Evolutionary conservation across 192 early-diverging fungal species (phyloP).

Genomic region (Gonapodya prolifera): DNA sequence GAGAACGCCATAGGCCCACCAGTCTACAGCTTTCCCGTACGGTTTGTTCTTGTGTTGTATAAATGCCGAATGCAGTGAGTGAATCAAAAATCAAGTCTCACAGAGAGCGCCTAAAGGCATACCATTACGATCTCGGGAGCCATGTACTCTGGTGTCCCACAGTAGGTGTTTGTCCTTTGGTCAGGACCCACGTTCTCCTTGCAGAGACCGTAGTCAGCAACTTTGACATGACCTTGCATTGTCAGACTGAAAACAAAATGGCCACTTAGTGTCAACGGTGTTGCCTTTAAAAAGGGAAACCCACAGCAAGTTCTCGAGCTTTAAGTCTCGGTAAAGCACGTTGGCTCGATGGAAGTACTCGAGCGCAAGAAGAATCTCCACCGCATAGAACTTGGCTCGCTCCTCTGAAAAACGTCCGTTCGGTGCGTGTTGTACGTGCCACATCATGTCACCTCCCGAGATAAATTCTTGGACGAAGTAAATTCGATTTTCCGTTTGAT

Average conservation of each 20-base stretch:
- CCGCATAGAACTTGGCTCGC: slow-evolving; percentile 91
- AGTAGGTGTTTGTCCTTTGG: slow-evolving; percentile 83
- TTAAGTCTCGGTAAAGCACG: slow-evolving; percentile 90
- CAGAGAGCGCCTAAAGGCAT: neutral
- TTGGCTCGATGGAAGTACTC: slow-evolving; percentile 93
- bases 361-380: slow-evolving; percentile 84
- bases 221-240: slow-evolving; percentile 89
- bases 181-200: slow-evolving; percentile 91
- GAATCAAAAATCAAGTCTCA: neutral
- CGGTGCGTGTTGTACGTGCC: slow-evolving; percentile 87
- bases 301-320: slow-evolving; percentile 43
- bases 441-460: slow-evolving; percentile 94
- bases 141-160: slow-evolving; percentile 99
- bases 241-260: slow-evolving; percentile 73
- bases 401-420: slow-evolving; percentile 81
- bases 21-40: slow-evolving; percentile 93
- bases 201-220: slow-evolving; percentile 97
- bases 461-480: slow-evolving; percentile 99
- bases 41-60: slow-evolving; percentile 61
- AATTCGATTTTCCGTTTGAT: slow-evolving; percentile 86
- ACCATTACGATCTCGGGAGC: slow-evolving; percentile 90
- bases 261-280: slow-evolving; percentile 39
- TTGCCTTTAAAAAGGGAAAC: slow-evolving; percentile 14
- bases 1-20: slow-evolving; percentile 96
- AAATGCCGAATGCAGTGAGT: neutral